A percentile compares a stretch with the other conserved stretches of the same genome.
These are phyloP conservation scores for Nannizziopsis arthrosporioides DNA, from an alignment of 2,329 filamentous ascomycete species.

Conservation along the genomic window DNA sequence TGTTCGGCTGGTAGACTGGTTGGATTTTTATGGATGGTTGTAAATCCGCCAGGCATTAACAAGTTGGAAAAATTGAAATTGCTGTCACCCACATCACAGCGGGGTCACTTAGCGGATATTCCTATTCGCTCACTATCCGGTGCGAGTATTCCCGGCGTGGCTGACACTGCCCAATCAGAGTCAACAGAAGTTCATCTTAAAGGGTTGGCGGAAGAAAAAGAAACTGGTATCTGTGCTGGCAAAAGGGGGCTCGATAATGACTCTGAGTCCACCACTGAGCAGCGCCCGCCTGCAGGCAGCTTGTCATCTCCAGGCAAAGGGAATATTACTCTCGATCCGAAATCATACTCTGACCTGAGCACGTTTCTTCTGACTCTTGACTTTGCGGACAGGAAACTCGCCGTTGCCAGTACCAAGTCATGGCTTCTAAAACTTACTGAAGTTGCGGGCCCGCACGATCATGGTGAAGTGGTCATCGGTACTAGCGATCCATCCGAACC, in stretches of 20 bases:
- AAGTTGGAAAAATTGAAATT: conserved; percentile 20
- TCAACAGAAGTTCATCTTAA: no score
- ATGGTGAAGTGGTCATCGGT: conserved; percentile 28
- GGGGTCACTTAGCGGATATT: no score
- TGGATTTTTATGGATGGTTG: conserved; percentile 88
- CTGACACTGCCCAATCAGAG: no score
- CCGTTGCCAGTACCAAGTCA: conserved; percentile 30
- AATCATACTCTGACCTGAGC: conserved; percentile 32
- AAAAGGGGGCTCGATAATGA: not conserved
- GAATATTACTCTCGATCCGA: conserved; percentile 28
- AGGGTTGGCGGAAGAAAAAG: no score
- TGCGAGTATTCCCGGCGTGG: no score
- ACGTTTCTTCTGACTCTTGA: conserved; percentile 33
- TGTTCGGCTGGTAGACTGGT: conserved; percentile 86
- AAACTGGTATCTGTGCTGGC: no score
- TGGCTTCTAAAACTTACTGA: conserved; percentile 34
- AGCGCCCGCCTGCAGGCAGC: not conserved
- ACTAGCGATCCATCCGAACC: conserved; percentile 11
- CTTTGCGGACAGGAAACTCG: conserved; percentile 30
- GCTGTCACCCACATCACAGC: no score
- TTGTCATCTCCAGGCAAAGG: not conserved
- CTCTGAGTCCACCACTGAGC: no score
- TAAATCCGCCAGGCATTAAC: conserved; percentile 48
- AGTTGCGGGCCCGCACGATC: conserved; percentile 26
- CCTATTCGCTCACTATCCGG: no score